Evolutionary conservation across 441 rosid species (phyloP).

Genomic region (Adansonia grandidieri): DNA sequence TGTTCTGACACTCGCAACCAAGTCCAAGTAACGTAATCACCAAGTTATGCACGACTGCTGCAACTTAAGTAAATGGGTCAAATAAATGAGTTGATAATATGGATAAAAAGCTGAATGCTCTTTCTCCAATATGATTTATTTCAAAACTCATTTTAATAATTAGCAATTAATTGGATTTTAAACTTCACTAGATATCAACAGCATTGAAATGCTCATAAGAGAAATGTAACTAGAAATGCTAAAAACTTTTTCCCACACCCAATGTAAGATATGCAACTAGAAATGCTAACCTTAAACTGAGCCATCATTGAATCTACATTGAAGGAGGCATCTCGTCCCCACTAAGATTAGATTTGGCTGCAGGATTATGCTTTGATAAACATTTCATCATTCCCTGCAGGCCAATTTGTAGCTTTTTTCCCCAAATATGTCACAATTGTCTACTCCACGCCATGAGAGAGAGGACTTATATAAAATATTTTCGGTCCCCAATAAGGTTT

Average conservation of each 20-base stretch:
- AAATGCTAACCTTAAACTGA: conserved; percentile 13
- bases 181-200: background rate
- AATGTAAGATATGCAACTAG: background rate
- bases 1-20: too few relatives aligned
- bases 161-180: background rate
- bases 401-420: conserved; percentile 6
- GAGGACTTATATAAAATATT: background rate
- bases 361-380: background rate
- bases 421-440: background rate
- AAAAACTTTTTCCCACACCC: background rate
- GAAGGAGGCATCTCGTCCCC: background rate
- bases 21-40: too few relatives aligned
- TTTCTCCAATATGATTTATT: background rate
- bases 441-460: background rate
- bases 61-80: background rate
- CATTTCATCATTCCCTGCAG: background rate
- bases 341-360: background rate
- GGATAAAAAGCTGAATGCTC: background rate
- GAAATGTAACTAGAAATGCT: too few relatives aligned
- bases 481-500: background rate
- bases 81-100: background rate
- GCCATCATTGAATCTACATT: background rate
- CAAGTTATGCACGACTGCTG: background rate
- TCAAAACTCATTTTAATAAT: background rate
- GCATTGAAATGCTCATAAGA: too few relatives aligned